These are phyloP conservation scores for Volvox reticuliferus DNA, from an alignment of 139 green algal species.

Conservation along the genomic window DNA sequence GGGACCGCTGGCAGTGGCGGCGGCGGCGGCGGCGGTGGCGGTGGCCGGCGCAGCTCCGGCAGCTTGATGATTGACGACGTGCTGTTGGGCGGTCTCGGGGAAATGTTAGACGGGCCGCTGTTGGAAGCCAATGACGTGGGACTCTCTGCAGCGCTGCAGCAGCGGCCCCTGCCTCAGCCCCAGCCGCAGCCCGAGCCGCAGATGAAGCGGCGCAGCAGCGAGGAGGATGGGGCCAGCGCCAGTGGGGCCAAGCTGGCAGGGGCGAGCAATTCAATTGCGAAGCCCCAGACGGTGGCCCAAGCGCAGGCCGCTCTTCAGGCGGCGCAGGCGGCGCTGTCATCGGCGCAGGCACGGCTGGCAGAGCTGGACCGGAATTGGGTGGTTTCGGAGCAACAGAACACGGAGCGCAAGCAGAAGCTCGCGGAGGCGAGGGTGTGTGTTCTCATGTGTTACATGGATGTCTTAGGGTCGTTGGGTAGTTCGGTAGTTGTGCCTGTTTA, in stretches of 20 bases:
- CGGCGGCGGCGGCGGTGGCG: constrained; percentile 7
- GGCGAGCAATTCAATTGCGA: neutral
- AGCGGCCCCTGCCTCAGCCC: neutral
- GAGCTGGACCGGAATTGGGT: constrained; percentile 25
- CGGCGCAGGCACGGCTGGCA: constrained; percentile 25
- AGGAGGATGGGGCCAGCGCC: neutral
- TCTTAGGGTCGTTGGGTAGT: too few species aligned
- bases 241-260: neutral
- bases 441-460: too few species aligned
- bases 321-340: constrained; percentile 9
- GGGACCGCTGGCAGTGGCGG: neutral
- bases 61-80: constrained; percentile 18
- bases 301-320: neutral
- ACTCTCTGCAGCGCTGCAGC: neutral
- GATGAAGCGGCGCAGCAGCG: neutral
- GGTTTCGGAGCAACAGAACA: neutral
- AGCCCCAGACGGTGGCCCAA: constrained; percentile 1
- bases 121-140: neutral
- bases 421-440: constrained; percentile 12
- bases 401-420: constrained; percentile 13
- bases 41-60: neutral
- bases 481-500: too few species aligned
- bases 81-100: neutral
- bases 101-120: constrained; percentile 12
- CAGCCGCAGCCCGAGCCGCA: neutral